phyloP scores from a whole-genome alignment of 2,329 filamentous ascomycete genomes.

The Apiospora aurea region DNA sequence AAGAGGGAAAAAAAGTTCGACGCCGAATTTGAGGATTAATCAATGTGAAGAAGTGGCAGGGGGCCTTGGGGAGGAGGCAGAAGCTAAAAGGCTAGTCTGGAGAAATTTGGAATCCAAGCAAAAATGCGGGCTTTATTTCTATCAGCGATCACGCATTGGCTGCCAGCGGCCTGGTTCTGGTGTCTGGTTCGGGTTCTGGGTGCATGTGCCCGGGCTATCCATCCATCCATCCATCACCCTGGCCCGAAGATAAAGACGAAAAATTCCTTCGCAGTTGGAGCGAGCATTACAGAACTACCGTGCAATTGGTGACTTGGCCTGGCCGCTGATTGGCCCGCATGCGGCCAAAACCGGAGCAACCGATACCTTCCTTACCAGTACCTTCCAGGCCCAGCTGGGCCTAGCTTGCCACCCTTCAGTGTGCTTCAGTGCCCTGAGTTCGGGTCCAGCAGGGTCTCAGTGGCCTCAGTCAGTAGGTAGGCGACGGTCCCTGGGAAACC shows the following conservation, averaged over 20 bases:
- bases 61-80: not conserved
- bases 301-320: not conserved
- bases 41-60: not conserved
- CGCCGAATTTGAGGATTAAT: not conserved
- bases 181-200: not conserved
- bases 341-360: not conserved
- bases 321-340: not conserved
- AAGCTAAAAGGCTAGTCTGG: not conserved
- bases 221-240: not conserved
- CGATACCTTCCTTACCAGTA: not conserved
- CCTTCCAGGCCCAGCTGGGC: constrained; percentile 8
- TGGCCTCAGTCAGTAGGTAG: not conserved
- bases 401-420: not conserved
- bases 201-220: too few species aligned
- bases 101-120: constrained; percentile 8
- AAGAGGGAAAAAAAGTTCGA: not conserved
- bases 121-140: not conserved
- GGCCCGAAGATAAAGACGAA: not conserved
- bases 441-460: not conserved
- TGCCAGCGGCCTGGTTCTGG: not conserved
- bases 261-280: constrained; percentile 1
- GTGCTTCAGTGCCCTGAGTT: not conserved
- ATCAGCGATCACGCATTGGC: constrained; percentile 11
- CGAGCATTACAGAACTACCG: not conserved
- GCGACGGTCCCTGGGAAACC: not conserved